Evolutionary conservation across 805 yeast species (phyloP).

Genomic region (Metahyphopichia silvanorum): DNA sequence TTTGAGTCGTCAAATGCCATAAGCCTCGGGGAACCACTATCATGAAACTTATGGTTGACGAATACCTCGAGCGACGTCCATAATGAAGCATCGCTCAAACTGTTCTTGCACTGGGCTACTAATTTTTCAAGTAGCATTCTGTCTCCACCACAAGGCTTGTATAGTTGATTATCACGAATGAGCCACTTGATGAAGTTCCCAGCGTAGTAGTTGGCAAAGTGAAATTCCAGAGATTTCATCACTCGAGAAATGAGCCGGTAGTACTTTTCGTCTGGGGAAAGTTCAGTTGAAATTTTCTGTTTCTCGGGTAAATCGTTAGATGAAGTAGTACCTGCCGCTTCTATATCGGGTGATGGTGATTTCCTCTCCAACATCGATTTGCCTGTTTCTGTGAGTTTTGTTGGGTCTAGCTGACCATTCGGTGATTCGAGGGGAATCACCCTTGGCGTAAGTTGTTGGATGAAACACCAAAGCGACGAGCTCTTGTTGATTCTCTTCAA

Average conservation of each 20-base stretch:
- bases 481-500: conserved; percentile 37
- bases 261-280: too few relatives aligned
- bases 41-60: too few relatives aligned
- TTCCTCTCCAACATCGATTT: too few relatives aligned
- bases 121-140: conserved; percentile 4
- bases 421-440: conserved; percentile 4
- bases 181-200: conserved; percentile 30
- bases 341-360: too few relatives aligned
- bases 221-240: conserved; percentile 28
- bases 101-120: conserved; percentile 8
- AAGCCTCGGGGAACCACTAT: too few relatives aligned
- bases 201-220: conserved; percentile 40
- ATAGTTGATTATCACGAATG: conserved; percentile 5
- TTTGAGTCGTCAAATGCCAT: too few relatives aligned
- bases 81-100: conserved; percentile 19
- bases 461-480: conserved; percentile 33
- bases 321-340: too few relatives aligned
- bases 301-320: too few relatives aligned
- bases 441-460: conserved; percentile 21
- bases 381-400: too few relatives aligned
- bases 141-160: background rate
- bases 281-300: too few relatives aligned
- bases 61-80: conserved; percentile 16
- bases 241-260: conserved; percentile 11
- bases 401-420: too few relatives aligned